These are phyloP conservation scores for Colletotrichum simmondsii DNA, from an alignment of 2,329 filamentous ascomycete species.

Conservation along the genomic window DNA sequence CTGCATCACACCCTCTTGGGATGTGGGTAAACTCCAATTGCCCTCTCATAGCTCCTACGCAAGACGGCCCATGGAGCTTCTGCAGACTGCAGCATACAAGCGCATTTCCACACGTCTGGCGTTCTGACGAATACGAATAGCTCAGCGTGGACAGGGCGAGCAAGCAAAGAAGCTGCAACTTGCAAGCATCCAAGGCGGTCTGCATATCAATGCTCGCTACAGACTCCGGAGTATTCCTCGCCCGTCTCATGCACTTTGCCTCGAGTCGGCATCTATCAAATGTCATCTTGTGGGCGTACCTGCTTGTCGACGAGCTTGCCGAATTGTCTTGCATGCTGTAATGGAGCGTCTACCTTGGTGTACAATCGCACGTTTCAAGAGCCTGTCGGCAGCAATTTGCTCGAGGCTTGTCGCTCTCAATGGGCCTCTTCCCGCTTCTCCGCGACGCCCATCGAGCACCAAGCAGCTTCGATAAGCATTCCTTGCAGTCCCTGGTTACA, in stretches of 20 bases:
- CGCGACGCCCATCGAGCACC: not conserved
- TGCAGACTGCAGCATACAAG: constrained; percentile 9
- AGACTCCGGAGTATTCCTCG: not conserved
- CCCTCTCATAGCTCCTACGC: constrained; percentile 6
- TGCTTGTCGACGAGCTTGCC: constrained; percentile 9
- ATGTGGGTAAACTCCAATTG: constrained; percentile 8
- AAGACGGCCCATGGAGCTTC: constrained; percentile 8
- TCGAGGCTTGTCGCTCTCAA: not conserved
- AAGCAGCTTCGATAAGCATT: not conserved
- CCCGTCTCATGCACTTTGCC: constrained; percentile 16
- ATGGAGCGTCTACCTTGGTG: constrained; percentile 13
- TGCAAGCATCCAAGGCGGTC: constrained; percentile 6
- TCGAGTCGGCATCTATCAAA: constrained; percentile 22
- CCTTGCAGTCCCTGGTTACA: not conserved
- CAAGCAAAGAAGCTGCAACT: not conserved
- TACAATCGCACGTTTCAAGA: constrained; percentile 24
- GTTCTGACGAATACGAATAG: constrained; percentile 19
- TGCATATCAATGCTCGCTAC: constrained; percentile 19
- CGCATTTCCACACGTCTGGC: constrained; percentile 1
- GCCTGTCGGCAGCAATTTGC: constrained; percentile 8
- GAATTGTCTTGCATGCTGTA: constrained; percentile 7
- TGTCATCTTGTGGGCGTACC: not conserved
- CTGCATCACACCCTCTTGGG: constrained; percentile 20
- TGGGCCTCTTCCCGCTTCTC: constrained; percentile 6
- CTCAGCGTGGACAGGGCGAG: not conserved